A percentile compares a stretch with the other conserved stretches of the same genome.
phyloP scores from a whole-genome alignment of 306 rosid species.

The Quercus aquifolioides region DNA sequence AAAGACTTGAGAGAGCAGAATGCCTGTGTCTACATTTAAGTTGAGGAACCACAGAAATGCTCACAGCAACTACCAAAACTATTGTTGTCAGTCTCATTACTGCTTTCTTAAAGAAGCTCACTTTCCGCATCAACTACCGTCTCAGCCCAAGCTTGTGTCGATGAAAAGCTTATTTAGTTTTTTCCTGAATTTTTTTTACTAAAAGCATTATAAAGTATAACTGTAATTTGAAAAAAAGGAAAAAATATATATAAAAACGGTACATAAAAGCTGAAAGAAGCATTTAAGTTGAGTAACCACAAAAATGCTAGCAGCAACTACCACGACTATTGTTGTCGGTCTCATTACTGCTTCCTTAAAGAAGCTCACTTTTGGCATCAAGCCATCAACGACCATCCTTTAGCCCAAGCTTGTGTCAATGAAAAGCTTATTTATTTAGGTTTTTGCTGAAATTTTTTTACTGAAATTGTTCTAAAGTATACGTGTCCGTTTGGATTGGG shows the following conservation, averaged over 20 bases:
- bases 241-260: no score
- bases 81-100: constrained; percentile 46
- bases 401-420: no score
- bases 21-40: constrained; percentile 15
- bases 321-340: constrained; percentile 42
- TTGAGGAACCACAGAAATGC: constrained; percentile 8
- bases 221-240: no score
- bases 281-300: constrained; percentile 10
- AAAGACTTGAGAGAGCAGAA: background rate
- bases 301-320: constrained; percentile 34
- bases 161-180: no score
- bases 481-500: no score
- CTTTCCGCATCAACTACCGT: constrained; percentile 22
- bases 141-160: constrained; percentile 10
- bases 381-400: constrained; percentile 10
- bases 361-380: constrained; percentile 21
- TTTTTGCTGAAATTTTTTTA: no score
- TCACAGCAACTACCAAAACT: constrained; percentile 47
- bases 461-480: no score
- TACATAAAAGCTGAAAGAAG: no score
- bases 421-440: no score
- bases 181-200: no score
- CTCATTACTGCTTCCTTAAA: constrained; percentile 46
- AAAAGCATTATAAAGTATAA: no score
- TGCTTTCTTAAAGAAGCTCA: constrained; percentile 34